Evolutionary conservation across 2,329 filamentous ascomycete genomes (phyloP).

Genomic region (Pseudogymnoascus sp.): DNA sequence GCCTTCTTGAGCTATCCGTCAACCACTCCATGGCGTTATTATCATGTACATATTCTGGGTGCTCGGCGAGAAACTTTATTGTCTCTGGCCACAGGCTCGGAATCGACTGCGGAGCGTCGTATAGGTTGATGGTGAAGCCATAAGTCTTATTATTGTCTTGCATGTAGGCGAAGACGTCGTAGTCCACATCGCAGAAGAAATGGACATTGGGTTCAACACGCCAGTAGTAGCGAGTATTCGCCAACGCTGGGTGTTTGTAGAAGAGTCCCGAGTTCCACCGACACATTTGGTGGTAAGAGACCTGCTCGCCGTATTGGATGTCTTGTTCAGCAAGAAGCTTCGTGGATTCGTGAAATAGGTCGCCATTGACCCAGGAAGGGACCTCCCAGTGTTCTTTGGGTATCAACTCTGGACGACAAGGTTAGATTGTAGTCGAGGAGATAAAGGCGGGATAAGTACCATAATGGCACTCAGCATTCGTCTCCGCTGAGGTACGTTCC

Average conservation of each 20-base stretch:
- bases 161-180: constrained; percentile 98
- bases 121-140: constrained; percentile 96
- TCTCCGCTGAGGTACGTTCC: constrained; percentile 66
- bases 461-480: constrained; percentile 82
- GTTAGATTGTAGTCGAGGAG: constrained; percentile 15
- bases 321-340: constrained; percentile 74
- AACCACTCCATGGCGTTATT: constrained; percentile 88
- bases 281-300: constrained; percentile 98
- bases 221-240: constrained; percentile 88
- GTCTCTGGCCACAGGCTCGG: constrained; percentile 94
- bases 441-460: constrained; percentile 43
- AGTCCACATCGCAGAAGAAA: constrained; percentile 98
- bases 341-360: constrained; percentile 78
- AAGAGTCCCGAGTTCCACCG: constrained; percentile 98
- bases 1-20: constrained; percentile 67
- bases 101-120: constrained; percentile 83
- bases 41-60: constrained; percentile 71
- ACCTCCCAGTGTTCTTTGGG: constrained; percentile 93
- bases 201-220: constrained; percentile 97
- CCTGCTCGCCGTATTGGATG: constrained; percentile 82
- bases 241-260: constrained; percentile 87
- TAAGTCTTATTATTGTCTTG: constrained; percentile 98
- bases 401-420: constrained; percentile 58
- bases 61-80: constrained; percentile 76
- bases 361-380: constrained; percentile 84